Percentiles rank a stretch among this genome's conserved stretches.
Conservation (phyloP, 441 rosid genomes). For the Populus hybrid region DNA sequence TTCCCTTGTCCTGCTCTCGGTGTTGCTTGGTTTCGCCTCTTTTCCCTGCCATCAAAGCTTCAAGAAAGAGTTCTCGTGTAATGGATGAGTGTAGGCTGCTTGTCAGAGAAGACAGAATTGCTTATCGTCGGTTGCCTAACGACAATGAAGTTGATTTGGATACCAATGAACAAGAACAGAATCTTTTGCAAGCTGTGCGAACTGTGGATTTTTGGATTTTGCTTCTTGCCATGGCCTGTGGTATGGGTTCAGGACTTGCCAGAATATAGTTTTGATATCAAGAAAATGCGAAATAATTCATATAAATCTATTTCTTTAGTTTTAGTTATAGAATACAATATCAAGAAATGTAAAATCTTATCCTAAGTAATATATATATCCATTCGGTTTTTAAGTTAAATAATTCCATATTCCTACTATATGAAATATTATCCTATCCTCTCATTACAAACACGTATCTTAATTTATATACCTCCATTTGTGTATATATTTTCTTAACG, state of each 20-base stretch:
- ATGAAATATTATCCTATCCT: too few relatives aligned
- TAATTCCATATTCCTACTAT: too few relatives aligned
- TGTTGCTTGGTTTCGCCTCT: slow-evolving; percentile 55
- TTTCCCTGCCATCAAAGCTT: slow-evolving; percentile 40
- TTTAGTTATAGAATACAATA: too few relatives aligned
- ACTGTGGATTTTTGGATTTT: slow-evolving; percentile 58
- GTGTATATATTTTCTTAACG: too few relatives aligned
- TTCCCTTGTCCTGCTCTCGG: slow-evolving; percentile 37
- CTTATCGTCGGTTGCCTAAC: slow-evolving; percentile 22
- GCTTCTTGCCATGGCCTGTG: slow-evolving; percentile 66
- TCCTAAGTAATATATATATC: too few relatives aligned
- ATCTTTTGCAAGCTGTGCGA: slow-evolving; percentile 52
- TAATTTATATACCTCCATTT: too few relatives aligned
- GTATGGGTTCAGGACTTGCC: slow-evolving; percentile 82
- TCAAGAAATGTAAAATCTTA: too few relatives aligned
- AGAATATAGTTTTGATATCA: not conserved
- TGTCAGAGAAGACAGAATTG: slow-evolving; percentile 1
- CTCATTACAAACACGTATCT: too few relatives aligned
- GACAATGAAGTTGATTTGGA: slow-evolving; percentile 16
- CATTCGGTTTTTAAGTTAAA: too few relatives aligned
- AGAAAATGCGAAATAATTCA: too few relatives aligned
- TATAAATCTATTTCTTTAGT: too few relatives aligned
- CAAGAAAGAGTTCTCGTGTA: slow-evolving; percentile 16
- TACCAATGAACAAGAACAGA: slow-evolving; percentile 19
- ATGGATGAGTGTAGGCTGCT: slow-evolving; percentile 17